Evolutionary conservation across 352 stramenopile genomes (phyloP).

Genomic region (Globisporangium spinosum): DNA sequence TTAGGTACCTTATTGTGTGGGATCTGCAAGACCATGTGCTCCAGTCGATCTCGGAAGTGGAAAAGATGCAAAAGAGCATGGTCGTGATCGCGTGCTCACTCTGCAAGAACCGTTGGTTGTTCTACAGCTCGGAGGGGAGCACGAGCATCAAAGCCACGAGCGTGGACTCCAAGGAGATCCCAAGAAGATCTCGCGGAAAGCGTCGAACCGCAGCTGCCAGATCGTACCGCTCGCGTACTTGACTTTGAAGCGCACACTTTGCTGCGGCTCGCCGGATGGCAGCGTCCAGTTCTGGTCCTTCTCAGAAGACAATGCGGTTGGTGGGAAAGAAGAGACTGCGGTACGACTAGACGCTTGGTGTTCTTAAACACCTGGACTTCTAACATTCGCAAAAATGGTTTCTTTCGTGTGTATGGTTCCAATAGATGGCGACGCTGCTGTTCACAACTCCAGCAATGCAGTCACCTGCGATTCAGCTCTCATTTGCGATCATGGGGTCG

Average conservation of each 20-base stretch:
- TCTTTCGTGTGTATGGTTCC: background rate
- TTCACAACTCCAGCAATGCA: conserved; percentile 31
- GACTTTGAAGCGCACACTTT: conserved; percentile 45
- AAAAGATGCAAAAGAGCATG: conserved; percentile 62
- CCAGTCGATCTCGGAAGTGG: conserved; percentile 53
- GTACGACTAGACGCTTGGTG: background rate
- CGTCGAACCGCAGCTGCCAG: conserved; percentile 47
- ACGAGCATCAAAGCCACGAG: conserved; percentile 61
- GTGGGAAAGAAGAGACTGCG: conserved; percentile 32
- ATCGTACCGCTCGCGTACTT: conserved; percentile 55
- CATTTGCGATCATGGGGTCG: conserved; percentile 25
- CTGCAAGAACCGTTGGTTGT: conserved; percentile 57
- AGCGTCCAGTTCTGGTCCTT: conserved; percentile 63
- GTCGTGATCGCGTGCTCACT: conserved; percentile 49
- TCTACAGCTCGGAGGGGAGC: conserved; percentile 71
- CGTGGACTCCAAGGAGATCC: conserved; percentile 41
- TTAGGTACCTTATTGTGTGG: conserved; percentile 57
- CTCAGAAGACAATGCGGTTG: conserved; percentile 34
- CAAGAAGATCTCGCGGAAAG: conserved; percentile 76
- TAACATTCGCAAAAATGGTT: background rate
- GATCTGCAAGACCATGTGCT: conserved; percentile 60
- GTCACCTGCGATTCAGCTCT: conserved; percentile 43
- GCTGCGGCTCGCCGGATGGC: conserved; percentile 60
- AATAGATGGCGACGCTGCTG: conserved; percentile 26
- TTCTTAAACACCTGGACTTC: background rate